Conservation (phyloP, 208 protist species). For the Acanthamoeba castellanii region DNA sequence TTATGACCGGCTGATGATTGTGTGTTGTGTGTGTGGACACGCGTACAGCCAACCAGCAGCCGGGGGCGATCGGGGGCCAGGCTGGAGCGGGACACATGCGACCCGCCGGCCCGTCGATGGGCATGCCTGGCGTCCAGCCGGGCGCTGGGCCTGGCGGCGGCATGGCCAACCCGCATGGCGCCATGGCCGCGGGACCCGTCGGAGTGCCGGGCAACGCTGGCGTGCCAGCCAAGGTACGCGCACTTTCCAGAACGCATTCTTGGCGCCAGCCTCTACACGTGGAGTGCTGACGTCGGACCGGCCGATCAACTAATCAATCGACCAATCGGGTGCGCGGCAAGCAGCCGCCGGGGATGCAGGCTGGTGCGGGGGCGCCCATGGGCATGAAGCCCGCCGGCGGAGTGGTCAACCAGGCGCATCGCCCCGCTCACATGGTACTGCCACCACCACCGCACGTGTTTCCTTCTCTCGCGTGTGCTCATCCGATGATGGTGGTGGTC, state of each 20-base stretch:
- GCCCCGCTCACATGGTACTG: background rate
- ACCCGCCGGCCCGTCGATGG: background rate
- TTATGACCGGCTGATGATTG: too few relatives aligned
- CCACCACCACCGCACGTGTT: too few relatives aligned
- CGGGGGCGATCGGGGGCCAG: background rate
- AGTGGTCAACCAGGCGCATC: background rate
- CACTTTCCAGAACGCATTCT: too few relatives aligned
- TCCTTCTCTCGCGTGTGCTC: too few relatives aligned
- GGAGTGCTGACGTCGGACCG: too few relatives aligned
- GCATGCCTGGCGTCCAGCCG: background rate
- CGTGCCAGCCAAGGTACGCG: too few relatives aligned
- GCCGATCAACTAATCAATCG: background rate
- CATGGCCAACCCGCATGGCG: background rate
- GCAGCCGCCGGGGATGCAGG: background rate
- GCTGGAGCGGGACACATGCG: background rate
- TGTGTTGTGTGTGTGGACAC: background rate
- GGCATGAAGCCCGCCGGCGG: background rate
- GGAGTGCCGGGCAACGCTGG: too few relatives aligned
- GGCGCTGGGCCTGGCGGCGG: background rate
- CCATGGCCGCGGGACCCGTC: too few relatives aligned
- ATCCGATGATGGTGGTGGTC: too few relatives aligned
- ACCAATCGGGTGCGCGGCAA: too few relatives aligned
- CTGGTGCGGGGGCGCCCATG: background rate
- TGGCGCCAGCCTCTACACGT: too few relatives aligned
- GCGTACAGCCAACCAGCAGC: background rate